phyloP scores from a whole-genome alignment of 176 grass and related monocot genomes.

The Musa troglodytarum region DNA sequence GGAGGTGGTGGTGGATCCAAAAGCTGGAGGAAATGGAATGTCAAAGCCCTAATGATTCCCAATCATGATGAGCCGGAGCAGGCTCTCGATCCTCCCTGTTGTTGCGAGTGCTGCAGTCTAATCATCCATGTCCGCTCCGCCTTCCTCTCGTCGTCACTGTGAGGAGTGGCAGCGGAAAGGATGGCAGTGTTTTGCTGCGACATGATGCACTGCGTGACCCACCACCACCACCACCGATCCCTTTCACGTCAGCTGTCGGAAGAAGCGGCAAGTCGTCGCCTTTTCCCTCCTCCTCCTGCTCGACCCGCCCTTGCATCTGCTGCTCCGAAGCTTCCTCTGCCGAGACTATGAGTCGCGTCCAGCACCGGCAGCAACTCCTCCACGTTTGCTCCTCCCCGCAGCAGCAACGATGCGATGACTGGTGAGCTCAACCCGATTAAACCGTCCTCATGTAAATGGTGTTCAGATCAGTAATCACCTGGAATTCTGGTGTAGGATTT shows the following conservation, averaged over 20 bases:
- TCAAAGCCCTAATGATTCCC: background rate
- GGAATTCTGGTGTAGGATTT: constrained; percentile 23
- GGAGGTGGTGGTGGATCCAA: background rate
- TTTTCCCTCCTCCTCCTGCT: background rate
- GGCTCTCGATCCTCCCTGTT: background rate
- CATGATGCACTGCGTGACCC: background rate
- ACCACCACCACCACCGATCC: background rate
- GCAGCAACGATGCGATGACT: background rate
- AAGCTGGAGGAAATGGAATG: background rate
- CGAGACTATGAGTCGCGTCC: background rate
- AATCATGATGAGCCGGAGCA: background rate
- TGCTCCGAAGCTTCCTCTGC: background rate
- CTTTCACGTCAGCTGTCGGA: background rate
- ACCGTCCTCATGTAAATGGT: too few species aligned
- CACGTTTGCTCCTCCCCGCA: background rate
- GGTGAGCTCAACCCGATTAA: background rate
- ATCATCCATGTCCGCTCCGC: background rate
- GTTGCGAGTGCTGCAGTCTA: background rate
- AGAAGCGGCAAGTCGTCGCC: too few species aligned
- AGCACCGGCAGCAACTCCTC: background rate
- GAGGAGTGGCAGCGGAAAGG: background rate
- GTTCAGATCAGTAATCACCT: background rate
- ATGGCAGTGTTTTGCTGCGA: background rate
- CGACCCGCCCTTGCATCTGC: background rate
- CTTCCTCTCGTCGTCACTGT: background rate